These are phyloP conservation scores for Colletotrichum limetticola DNA, from an alignment of 2,329 filamentous ascomycete genomes.

Conservation along the genomic window DNA sequence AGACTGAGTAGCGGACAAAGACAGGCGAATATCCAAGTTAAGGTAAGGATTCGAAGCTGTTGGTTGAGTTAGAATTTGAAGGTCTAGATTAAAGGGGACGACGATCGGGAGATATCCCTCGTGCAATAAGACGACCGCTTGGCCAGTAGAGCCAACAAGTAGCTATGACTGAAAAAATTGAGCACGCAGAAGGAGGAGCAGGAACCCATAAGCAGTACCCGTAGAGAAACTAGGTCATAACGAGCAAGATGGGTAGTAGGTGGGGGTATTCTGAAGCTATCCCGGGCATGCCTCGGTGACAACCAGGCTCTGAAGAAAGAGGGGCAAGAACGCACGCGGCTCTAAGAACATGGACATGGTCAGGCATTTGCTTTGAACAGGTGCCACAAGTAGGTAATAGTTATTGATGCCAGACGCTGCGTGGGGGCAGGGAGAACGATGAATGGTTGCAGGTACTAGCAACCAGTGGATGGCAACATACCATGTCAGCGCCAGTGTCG, in stretches of 20 bases:
- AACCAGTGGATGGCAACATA: slow-evolving; percentile 20
- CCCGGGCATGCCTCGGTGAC: slow-evolving; percentile 26
- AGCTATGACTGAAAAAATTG: slow-evolving; percentile 8
- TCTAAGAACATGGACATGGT: slow-evolving; percentile 9
- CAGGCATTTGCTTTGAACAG: slow-evolving; percentile 8
- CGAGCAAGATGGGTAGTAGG: slow-evolving; percentile 6
- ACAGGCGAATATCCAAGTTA: not conserved
- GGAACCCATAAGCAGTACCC: slow-evolving; percentile 17
- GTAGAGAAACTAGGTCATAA: slow-evolving; percentile 10
- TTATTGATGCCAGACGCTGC: slow-evolving; percentile 6
- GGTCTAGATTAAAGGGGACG: slow-evolving; percentile 1
- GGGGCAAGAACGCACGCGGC: not conserved
- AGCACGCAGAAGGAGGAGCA: slow-evolving; percentile 14
- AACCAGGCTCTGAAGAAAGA: slow-evolving; percentile 7
- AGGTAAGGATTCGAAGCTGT: slow-evolving; percentile 11
- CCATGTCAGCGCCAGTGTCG: slow-evolving; percentile 21
- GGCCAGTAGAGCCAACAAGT: slow-evolving; percentile 16
- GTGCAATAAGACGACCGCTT: slow-evolving; percentile 13
- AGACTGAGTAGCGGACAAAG: not conserved
- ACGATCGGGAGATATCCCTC: not conserved
- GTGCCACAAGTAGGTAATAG: not conserved
- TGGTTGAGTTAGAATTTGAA: slow-evolving; percentile 22
- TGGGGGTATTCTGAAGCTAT: slow-evolving; percentile 32
- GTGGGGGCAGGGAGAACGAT: slow-evolving; percentile 18
- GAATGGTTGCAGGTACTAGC: slow-evolving; percentile 27